Percentiles rank a stretch among this genome's conserved stretches.
phyloP scores from a whole-genome alignment of 2,329 filamentous ascomycete genomes.

The Cladosporium sp. region DNA sequence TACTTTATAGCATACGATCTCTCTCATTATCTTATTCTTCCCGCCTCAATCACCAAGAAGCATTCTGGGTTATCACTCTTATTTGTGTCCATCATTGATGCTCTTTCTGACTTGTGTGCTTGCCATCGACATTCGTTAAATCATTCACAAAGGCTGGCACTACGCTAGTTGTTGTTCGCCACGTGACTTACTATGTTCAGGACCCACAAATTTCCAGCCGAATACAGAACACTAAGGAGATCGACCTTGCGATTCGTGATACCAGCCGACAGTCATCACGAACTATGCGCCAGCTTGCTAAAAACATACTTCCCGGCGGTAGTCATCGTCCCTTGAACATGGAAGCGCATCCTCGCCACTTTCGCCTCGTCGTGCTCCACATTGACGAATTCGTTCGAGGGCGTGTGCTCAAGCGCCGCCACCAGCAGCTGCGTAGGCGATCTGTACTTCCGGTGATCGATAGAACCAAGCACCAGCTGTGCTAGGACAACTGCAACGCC shows the following conservation, averaged over 20 bases:
- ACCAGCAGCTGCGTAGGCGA: conserved; percentile 27
- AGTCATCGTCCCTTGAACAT: conserved; percentile 20
- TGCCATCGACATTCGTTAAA: too few species aligned
- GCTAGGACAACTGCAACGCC: conserved; percentile 24
- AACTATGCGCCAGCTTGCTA: not conserved
- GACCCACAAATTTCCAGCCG: not conserved
- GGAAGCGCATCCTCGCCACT: conserved; percentile 23
- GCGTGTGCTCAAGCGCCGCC: conserved; percentile 29
- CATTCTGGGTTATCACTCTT: not conserved
- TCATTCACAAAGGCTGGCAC: too few species aligned
- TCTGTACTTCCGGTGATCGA: conserved; percentile 21
- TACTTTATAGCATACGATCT: not conserved
- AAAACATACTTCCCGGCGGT: conserved; percentile 24
- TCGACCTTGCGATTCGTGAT: too few species aligned
- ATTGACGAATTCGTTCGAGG: conserved; percentile 24
- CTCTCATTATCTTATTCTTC: not conserved
- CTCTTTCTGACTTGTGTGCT: too few species aligned
- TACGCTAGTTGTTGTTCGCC: too few species aligned
- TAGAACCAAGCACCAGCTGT: conserved; percentile 24
- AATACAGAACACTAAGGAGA: not conserved
- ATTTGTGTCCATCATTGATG: too few species aligned
- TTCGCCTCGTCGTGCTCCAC: conserved; percentile 23
- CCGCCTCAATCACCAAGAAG: not conserved
- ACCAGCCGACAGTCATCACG: not conserved
- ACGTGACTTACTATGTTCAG: too few species aligned